A percentile compares a stretch with the other conserved stretches of the same genome.
Conservation (phyloP, 2,329 filamentous ascomycete genomes). For the Fusarium sp. region DNA sequence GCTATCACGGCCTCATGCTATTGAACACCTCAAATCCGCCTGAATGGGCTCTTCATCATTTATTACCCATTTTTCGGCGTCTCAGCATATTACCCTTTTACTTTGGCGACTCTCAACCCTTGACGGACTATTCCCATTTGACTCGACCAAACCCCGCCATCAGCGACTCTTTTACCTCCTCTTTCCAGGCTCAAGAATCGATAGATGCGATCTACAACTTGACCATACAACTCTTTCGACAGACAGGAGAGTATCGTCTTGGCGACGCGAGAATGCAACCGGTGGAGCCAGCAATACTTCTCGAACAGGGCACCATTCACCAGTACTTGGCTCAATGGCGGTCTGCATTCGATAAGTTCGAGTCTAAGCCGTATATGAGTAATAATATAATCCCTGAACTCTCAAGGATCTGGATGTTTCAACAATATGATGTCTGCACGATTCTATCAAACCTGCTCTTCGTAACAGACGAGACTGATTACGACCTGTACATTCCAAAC, state of each 20-base stretch:
- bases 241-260: slow-evolving; percentile 14
- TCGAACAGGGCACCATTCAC: slow-evolving; percentile 19
- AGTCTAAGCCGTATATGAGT: not conserved
- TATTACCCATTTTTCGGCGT: slow-evolving; percentile 16
- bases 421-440: slow-evolving; percentile 19
- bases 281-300: slow-evolving; percentile 2
- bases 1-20: slow-evolving; percentile 21
- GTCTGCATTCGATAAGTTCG: slow-evolving; percentile 19
- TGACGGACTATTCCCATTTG: slow-evolving; percentile 7
- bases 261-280: slow-evolving; percentile 15
- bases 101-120: slow-evolving; percentile 23
- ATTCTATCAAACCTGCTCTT: slow-evolving; percentile 7
- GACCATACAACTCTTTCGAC: slow-evolving; percentile 24
- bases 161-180: not conserved
- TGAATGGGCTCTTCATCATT: slow-evolving; percentile 8
- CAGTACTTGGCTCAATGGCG: slow-evolving; percentile 10
- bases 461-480: slow-evolving; percentile 9
- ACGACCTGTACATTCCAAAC: slow-evolving; percentile 17
- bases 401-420: slow-evolving; percentile 23
- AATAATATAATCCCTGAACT: not conserved
- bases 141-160: not conserved
- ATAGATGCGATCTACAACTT: slow-evolving; percentile 17
- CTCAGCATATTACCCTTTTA: slow-evolving; percentile 27
- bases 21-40: slow-evolving; percentile 3
- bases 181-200: slow-evolving; percentile 5